Base-by-base conservation (phyloP, 2,329 filamentous ascomycete species). In the Teratosphaeria gauchensis region DNA sequence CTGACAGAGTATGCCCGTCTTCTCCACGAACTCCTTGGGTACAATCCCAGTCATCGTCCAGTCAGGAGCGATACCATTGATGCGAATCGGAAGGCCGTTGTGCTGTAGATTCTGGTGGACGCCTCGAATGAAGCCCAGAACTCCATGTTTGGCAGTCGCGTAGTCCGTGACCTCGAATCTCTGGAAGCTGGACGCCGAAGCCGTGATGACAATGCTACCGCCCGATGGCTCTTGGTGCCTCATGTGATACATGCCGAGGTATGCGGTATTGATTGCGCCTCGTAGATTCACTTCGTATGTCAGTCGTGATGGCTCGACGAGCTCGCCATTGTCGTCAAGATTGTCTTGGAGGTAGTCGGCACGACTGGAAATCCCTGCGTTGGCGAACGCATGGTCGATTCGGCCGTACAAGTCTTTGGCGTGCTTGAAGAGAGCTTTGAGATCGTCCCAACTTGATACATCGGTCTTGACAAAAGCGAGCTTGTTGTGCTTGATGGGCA, bases 21-120 rank as follows among this genome's bases (percentile, higher is more conserved):
- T 63, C n/a, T 72, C 69, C 61, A 80, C 69, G 19, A 77, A 21
- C 0, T 58, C 64, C 33, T 70, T 63, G 0, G 79, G 76, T 1
- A 83, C 67, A 0, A 73, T 12, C 1, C 72, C 75, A 16, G 79
- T 81, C 2, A 74, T 70, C 0, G 82, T 84, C 81, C 81, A 84
- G 32, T 74, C 78, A 1, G 82, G 81, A 1, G 79, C 76, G 21
- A 85, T 70, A 5, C 74, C 77, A 71, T 85, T 85, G 55, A 85
- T 66, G 14, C 82, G 78, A 51, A 85, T 77, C 1, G 79, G 77
- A 1, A 80, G 60, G 51, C 58, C 21, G 51, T 56, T 16, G 12
- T 14, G 12, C 19, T 65, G 62, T 2, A 81, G 62, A 3, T 76
- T 68, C 2, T 71, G 68, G 1, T 75, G 67, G 9, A 82, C 69